phyloP scores from a whole-genome alignment of 176 grass and related monocot species.

The Areca catechu region DNA sequence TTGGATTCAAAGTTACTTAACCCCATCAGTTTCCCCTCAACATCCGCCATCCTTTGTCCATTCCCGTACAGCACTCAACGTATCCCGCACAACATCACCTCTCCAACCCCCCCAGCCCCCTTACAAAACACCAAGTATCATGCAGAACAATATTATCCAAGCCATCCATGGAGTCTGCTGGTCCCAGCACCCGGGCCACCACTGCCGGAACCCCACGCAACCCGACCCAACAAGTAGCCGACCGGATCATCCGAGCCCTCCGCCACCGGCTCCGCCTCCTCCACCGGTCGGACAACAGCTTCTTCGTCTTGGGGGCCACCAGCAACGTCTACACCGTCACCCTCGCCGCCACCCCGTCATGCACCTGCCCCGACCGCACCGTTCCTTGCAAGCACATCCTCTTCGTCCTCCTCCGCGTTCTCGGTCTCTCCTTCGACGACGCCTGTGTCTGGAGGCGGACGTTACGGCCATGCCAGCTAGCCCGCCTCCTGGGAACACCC shows the following conservation, averaged over 20 bases:
- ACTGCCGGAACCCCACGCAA: conserved; percentile 12
- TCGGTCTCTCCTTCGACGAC: conserved; percentile 68
- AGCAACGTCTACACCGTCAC: conserved; percentile 87
- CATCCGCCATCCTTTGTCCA: too few relatives aligned
- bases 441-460: conserved; percentile 71
- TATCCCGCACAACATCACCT: too few relatives aligned
- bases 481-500: conserved; percentile 44
- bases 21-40: too few relatives aligned
- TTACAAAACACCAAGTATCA: too few relatives aligned
- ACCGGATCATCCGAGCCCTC: conserved; percentile 48
- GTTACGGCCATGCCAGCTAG: conserved; percentile 63
- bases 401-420: conserved; percentile 86
- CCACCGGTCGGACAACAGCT: conserved; percentile 14
- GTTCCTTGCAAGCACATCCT: conserved; percentile 92
- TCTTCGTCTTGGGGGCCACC: conserved; percentile 30
- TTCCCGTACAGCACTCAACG: too few relatives aligned
- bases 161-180: too few relatives aligned
- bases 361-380: conserved; percentile 76
- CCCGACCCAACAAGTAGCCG: conserved; percentile 30
- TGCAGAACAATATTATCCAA: too few relatives aligned
- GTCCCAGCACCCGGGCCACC: neutral
- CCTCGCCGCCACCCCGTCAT: conserved; percentile 40
- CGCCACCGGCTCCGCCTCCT: conserved; percentile 17
- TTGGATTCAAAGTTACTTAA: too few relatives aligned
- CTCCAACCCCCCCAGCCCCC: too few relatives aligned